These are phyloP conservation scores for Phragmites australis DNA, from an alignment of 176 grass and related monocot genomes.

Conservation along the genomic window DNA sequence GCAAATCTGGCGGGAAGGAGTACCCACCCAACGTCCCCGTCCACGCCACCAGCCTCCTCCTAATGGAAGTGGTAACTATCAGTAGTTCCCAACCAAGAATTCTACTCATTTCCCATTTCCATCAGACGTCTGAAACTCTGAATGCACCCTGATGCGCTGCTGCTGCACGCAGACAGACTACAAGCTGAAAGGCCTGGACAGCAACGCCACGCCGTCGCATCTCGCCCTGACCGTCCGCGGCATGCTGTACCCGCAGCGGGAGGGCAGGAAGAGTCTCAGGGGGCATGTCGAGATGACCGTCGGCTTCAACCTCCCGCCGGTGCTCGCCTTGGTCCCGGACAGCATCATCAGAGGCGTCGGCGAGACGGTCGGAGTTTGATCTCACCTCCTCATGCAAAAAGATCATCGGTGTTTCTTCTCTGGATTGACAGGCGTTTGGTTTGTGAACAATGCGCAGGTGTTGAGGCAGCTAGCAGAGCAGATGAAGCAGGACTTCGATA, in stretches of 20 bases:
- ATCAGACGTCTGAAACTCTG: slow-evolving; percentile 11
- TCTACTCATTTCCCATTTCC: not conserved
- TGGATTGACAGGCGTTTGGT: not conserved
- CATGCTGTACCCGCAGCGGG: slow-evolving; percentile 70
- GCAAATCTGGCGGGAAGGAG: slow-evolving; percentile 61
- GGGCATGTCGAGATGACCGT: slow-evolving; percentile 79
- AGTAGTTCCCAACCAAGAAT: not conserved
- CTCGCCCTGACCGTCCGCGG: slow-evolving; percentile 65
- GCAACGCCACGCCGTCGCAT: slow-evolving; percentile 59
- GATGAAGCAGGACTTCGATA: slow-evolving; percentile 77
- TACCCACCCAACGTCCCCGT: slow-evolving; percentile 70
- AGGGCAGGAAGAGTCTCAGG: slow-evolving; percentile 45
- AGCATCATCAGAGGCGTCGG: slow-evolving; percentile 72
- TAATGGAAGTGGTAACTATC: slow-evolving; percentile 69
- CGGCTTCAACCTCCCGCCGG: slow-evolving; percentile 72
- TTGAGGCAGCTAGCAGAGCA: slow-evolving; percentile 66
- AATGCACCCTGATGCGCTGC: not conserved
- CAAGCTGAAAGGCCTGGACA: slow-evolving; percentile 67
- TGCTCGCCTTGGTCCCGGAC: slow-evolving; percentile 69
- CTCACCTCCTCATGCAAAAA: not conserved
- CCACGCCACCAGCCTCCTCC: slow-evolving; percentile 57
- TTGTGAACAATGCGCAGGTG: slow-evolving; percentile 37
- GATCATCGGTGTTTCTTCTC: not conserved
- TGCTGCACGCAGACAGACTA: slow-evolving; percentile 65
- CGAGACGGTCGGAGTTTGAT: slow-evolving; percentile 46